These are phyloP conservation scores for Taxillus chinensis DNA, from an alignment of 164 flowering plant species.

Conservation along the genomic window DNA sequence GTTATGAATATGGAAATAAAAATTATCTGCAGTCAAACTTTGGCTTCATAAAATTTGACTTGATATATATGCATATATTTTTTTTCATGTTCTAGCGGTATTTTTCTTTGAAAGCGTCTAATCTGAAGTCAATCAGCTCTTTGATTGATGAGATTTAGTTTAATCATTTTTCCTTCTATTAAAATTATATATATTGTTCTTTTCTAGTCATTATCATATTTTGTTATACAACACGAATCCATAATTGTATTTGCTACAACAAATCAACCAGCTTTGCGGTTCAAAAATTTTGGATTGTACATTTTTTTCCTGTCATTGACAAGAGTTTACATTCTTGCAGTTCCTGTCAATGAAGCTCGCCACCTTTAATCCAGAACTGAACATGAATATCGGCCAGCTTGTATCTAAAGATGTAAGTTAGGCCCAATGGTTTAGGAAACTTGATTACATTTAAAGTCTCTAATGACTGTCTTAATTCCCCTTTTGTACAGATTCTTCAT, in stretches of 20 bases:
- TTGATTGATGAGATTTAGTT: no score
- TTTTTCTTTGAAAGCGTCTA: no score
- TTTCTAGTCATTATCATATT: no score
- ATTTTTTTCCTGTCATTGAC: not conserved
- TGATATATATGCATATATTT: no score
- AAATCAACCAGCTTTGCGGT: not conserved
- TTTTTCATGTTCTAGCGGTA: no score
- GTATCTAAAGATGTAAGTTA: slow-evolving; percentile 80
- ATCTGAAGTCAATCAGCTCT: no score
- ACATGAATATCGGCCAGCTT: slow-evolving; percentile 55
- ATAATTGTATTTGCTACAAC: not conserved
- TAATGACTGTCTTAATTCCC: not conserved
- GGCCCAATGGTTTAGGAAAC: not conserved
- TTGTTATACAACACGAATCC: not conserved
- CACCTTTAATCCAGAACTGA: slow-evolving; percentile 77
- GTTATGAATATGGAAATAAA: no score
- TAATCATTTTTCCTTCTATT: no score
- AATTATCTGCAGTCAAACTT: no score
- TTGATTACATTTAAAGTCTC: not conserved
- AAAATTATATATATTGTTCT: no score
- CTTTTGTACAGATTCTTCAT: slow-evolving; percentile 38
- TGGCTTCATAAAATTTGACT: no score
- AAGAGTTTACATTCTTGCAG: slow-evolving; percentile 24
- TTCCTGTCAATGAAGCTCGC: slow-evolving; percentile 94
- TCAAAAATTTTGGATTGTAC: no score